phyloP scores from a whole-genome alignment of 108 stramenopile species.

The Bacterosira constricta region DNA sequence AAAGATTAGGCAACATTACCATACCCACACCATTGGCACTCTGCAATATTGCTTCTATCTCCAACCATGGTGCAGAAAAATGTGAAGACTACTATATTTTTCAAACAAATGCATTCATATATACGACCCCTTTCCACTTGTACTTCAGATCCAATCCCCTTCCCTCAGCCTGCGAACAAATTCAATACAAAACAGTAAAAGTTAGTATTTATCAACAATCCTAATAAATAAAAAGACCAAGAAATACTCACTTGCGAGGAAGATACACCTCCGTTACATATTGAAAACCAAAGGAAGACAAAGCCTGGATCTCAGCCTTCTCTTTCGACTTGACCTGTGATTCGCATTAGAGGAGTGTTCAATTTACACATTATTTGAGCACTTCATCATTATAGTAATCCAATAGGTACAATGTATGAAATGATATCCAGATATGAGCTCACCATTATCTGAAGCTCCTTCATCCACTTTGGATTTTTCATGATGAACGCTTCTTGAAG shows the following conservation, averaged over 20 bases:
- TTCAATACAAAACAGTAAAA: not conserved
- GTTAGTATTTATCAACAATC: not conserved
- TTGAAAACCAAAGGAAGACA: constrained; percentile 96
- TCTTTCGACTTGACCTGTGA: constrained; percentile 90
- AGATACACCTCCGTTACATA: constrained; percentile 96
- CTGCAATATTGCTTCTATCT: too few species aligned
- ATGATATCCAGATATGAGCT: constrained; percentile 6
- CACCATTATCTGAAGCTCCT: constrained; percentile 94
- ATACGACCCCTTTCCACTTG: too few species aligned
- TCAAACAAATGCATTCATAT: too few species aligned
- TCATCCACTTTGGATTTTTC: constrained; percentile 96
- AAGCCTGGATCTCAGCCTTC: constrained; percentile 98
- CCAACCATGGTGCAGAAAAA: too few species aligned
- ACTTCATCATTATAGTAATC: not conserved
- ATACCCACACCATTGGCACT: too few species aligned
- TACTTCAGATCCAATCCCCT: constrained; percentile 91
- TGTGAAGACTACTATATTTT: too few species aligned
- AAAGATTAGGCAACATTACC: too few species aligned
- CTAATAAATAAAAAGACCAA: not conserved
- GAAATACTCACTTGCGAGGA: constrained; percentile 72
- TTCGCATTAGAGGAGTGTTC: too few species aligned
- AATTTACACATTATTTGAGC: not conserved
- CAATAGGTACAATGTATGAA: not conserved
- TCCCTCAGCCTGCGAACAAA: constrained; percentile 55
- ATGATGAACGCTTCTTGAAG: constrained; percentile 95